Evolutionary conservation across 768 basidiomycete species (phyloP).

Genomic region (Mycena filopes): DNA sequence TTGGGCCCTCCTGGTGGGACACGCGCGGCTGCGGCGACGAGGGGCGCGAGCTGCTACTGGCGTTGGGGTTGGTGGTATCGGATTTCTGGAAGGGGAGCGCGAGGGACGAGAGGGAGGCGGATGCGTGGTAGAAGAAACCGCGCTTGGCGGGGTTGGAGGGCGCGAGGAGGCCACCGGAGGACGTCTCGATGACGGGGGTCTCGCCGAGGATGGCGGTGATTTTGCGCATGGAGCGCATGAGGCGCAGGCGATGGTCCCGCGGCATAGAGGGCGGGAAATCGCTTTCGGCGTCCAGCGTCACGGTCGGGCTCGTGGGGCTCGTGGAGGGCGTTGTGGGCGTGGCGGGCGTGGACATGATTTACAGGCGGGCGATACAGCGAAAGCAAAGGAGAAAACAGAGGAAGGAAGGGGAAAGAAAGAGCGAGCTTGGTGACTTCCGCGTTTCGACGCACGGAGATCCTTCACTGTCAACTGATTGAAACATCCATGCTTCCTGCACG

Average conservation of each 20-base stretch:
- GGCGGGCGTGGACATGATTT: background rate
- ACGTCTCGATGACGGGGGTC: constrained; percentile 18
- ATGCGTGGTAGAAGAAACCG: constrained; percentile 20
- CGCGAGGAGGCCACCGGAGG: background rate
- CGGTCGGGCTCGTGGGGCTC: background rate
- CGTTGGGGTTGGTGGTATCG: background rate
- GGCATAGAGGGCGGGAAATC: constrained; percentile 3
- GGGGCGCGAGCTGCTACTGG: no score
- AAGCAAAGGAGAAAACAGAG: background rate
- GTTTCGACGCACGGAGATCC: background rate
- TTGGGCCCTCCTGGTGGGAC: no score
- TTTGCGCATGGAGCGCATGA: constrained; percentile 31
- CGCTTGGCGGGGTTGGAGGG: constrained; percentile 7
- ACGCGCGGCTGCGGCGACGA: no score
- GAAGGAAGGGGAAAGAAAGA: background rate
- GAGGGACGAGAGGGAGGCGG: constrained; percentile 21
- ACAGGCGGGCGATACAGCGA: background rate
- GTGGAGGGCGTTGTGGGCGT: background rate
- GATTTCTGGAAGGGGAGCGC: constrained; percentile 22
- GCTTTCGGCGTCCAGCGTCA: background rate
- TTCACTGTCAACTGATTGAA: background rate
- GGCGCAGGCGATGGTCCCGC: constrained; percentile 18
- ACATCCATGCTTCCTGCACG: constrained; percentile 5
- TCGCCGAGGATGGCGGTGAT: constrained; percentile 28
- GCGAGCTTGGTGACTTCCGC: background rate